These are phyloP conservation scores for Phytophthora aleatoria DNA, from an alignment of 352 stramenopile species.

Conservation along the genomic window DNA sequence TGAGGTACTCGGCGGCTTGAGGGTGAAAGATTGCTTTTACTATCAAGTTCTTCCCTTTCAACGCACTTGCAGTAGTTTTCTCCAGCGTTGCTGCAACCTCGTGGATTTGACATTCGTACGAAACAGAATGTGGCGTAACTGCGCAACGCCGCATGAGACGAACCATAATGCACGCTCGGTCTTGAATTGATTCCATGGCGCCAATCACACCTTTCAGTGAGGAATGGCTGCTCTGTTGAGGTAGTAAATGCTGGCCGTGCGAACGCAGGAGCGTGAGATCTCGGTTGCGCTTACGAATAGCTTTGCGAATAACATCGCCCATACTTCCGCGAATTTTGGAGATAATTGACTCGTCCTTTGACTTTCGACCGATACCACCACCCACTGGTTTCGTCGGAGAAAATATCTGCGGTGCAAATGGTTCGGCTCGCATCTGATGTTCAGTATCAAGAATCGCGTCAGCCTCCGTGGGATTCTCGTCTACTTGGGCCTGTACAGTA, in stretches of 20 bases:
- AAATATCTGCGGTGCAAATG: constrained; percentile 59
- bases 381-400: constrained; percentile 49
- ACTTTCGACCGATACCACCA: constrained; percentile 11
- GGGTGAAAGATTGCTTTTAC: constrained; percentile 46
- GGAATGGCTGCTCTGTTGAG: constrained; percentile 26
- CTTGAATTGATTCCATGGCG: constrained; percentile 49
- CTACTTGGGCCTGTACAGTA: constrained; percentile 2
- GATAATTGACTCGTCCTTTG: constrained; percentile 31
- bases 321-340: constrained; percentile 61
- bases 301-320: constrained; percentile 61
- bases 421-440: constrained; percentile 59
- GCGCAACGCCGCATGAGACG: constrained; percentile 16
- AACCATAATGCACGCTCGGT: constrained; percentile 47
- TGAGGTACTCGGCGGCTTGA: constrained; percentile 34
- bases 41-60: constrained; percentile 11
- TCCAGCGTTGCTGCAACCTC: constrained; percentile 24
- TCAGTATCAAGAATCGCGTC: constrained; percentile 69
- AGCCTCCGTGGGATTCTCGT: constrained; percentile 21
- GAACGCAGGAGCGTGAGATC: constrained; percentile 69
- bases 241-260: constrained; percentile 55
- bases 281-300: constrained; percentile 52
- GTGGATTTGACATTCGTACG: constrained; percentile 47
- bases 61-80: constrained; percentile 10
- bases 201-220: constrained; percentile 2
- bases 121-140: constrained; percentile 22